phyloP scores from a whole-genome alignment of 78 protist genomes.

The Monocercomonoides exilis region DNA sequence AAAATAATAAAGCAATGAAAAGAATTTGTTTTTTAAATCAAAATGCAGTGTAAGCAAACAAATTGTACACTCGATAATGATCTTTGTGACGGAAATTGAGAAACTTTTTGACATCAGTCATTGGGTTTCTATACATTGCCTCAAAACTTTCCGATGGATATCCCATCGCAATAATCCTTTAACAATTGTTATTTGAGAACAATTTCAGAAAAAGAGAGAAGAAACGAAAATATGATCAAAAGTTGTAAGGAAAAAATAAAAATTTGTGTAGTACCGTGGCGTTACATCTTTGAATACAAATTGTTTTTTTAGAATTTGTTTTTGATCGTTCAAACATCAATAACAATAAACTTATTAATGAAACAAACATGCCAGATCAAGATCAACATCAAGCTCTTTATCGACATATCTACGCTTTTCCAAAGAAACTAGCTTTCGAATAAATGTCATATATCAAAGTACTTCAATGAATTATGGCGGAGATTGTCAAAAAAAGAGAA shows the following conservation, averaged over 20 bases:
- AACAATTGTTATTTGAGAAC: too few species aligned
- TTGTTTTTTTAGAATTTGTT: too few species aligned
- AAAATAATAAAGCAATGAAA: too few species aligned
- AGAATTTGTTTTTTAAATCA: too few species aligned
- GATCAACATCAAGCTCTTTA: neutral
- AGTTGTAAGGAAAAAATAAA: too few species aligned
- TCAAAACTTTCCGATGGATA: conserved; percentile 14
- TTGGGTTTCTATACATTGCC: conserved; percentile 31
- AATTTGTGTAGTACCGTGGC: too few species aligned
- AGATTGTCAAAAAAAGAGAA: too few species aligned
- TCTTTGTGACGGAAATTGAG: conserved; percentile 31
- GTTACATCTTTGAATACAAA: conserved; percentile 12
- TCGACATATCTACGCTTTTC: conserved; percentile 13
- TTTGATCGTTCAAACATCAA: too few species aligned
- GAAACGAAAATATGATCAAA: too few species aligned
- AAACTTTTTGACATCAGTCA: neutral
- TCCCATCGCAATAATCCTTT: conserved; percentile 36
- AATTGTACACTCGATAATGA: conserved; percentile 25
- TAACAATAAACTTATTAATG: too few species aligned
- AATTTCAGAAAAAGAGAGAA: too few species aligned
- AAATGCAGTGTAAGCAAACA: conserved; percentile 6
- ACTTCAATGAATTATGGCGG: too few species aligned
- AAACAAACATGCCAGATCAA: conserved; percentile 4
- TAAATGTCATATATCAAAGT: neutral
- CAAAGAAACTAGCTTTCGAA: conserved; percentile 9